A percentile compares a stretch with the other conserved stretches of the same genome.
phyloP scores from a whole-genome alignment of 495 filamentous ascomycete genomes.

The Trichoderma parareesei region DNA sequence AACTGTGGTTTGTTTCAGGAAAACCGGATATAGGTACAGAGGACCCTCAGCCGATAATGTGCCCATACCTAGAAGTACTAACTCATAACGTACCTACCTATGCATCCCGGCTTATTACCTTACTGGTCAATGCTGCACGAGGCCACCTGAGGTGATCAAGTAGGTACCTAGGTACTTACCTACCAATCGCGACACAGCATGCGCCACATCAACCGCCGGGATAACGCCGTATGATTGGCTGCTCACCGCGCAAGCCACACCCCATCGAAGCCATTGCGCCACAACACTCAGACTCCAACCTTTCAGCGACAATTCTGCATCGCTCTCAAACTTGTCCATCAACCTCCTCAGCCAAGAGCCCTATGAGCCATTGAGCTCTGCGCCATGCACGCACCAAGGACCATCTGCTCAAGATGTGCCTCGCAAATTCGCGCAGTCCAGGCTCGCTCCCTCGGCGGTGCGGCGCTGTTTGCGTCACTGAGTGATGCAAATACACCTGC shows the following conservation, averaged over 20 bases:
- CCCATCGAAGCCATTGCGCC: background rate
- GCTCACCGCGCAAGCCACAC: constrained; percentile 2
- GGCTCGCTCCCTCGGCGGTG: background rate
- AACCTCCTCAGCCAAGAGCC: background rate
- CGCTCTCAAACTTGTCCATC: background rate
- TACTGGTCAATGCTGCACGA: too few relatives aligned
- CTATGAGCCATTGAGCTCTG: constrained; percentile 6
- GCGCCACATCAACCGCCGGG: background rate
- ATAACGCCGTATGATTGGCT: background rate
- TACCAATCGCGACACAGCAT: too few relatives aligned
- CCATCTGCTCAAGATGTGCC: constrained; percentile 8
- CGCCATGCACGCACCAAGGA: constrained; percentile 4
- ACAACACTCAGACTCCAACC: background rate
- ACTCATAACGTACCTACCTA: too few relatives aligned
- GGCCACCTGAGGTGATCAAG: too few relatives aligned
- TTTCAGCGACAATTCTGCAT: background rate
- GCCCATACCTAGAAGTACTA: too few relatives aligned
- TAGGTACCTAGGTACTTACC: too few relatives aligned
- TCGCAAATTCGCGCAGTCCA: background rate
- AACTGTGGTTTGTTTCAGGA: too few relatives aligned
- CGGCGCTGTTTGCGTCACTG: constrained; percentile 4
- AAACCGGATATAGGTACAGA: too few relatives aligned
- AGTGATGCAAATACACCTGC: background rate
- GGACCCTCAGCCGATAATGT: too few relatives aligned
- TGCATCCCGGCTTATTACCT: too few relatives aligned